Conservation (phyloP, 2,329 filamentous ascomycete genomes). For the Zarea fungicola region DNA sequence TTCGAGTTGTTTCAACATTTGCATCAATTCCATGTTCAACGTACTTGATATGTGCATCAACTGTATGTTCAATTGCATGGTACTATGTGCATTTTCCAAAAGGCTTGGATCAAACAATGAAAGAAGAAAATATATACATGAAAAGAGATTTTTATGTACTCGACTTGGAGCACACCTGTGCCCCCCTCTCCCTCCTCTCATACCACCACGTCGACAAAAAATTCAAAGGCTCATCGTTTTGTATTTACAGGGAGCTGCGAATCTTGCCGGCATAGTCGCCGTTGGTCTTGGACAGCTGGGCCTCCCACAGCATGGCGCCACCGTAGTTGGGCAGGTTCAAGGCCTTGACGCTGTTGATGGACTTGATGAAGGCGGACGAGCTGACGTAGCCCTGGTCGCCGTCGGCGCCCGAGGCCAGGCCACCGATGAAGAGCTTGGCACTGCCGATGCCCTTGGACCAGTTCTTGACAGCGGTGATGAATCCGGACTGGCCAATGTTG, state of each 20-base stretch:
- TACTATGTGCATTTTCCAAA: conserved; percentile 3
- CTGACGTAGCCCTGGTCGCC: conserved; percentile 47
- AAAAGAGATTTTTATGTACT: too few species aligned
- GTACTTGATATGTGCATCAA: neutral
- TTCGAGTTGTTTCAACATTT: too few species aligned
- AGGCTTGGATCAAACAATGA: too few species aligned
- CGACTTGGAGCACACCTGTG: too few species aligned
- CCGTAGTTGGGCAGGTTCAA: conserved; percentile 54
- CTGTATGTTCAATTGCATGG: neutral
- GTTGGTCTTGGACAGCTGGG: conserved; percentile 48
- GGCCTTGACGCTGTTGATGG: conserved; percentile 42
- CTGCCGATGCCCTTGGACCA: conserved; percentile 58
- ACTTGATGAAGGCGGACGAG: conserved; percentile 35
- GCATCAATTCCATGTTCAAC: too few species aligned
- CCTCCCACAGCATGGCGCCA: conserved; percentile 64
- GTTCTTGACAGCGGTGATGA: conserved; percentile 55
- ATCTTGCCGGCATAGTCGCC: conserved; percentile 35
- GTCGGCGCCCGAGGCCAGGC: conserved; percentile 48
- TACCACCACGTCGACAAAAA: too few species aligned
- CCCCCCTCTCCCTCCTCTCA: too few species aligned
- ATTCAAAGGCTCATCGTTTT: neutral
- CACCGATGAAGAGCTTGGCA: conserved; percentile 55
- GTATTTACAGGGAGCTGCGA: conserved; percentile 7
- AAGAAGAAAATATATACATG: conserved; percentile 8
- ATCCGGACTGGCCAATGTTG: conserved; percentile 43